Percentiles rank a stretch among this genome's conserved stretches.
These are phyloP conservation scores for Symbiodinium natans DNA, from an alignment of 73 alveolate species.

Conservation along the genomic window DNA sequence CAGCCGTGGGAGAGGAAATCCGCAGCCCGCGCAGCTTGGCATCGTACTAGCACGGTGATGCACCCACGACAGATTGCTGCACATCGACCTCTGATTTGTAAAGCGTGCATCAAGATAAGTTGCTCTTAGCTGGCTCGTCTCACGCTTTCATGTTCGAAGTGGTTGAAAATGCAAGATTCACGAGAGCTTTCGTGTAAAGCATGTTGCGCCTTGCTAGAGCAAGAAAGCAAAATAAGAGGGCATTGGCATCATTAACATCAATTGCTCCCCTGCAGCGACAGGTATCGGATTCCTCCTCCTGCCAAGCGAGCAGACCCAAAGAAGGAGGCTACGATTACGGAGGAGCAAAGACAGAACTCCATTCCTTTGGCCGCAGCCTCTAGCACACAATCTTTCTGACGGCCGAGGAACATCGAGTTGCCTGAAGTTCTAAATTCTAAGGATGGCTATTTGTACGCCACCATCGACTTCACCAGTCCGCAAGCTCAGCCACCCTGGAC, in stretches of 20 bases:
- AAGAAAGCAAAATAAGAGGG: too few species aligned
- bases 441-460: constrained; percentile 67
- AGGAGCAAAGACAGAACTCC: constrained; percentile 72
- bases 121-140: too few species aligned
- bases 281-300: constrained; percentile 19
- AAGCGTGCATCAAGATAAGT: too few species aligned
- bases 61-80: too few species aligned
- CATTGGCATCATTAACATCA: too few species aligned
- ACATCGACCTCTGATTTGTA: too few species aligned
- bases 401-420: not conserved
- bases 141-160: too few species aligned
- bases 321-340: constrained; percentile 16
- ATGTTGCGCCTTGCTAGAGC: too few species aligned
- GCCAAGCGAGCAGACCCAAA: not conserved
- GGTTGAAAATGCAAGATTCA: too few species aligned
- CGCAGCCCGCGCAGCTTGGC: not conserved
- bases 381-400: not conserved
- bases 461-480: constrained; percentile 68
- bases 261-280: too few species aligned
- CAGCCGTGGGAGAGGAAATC: not conserved
- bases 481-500: constrained; percentile 72
- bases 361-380: not conserved
- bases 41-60: too few species aligned
- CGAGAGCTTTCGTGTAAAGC: too few species aligned
- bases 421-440: not conserved